A percentile compares a stretch with the other conserved stretches of the same genome.
phyloP scores from a whole-genome alignment of 192 early-diverging fungal genomes.

The Coemansia sp. region DNA sequence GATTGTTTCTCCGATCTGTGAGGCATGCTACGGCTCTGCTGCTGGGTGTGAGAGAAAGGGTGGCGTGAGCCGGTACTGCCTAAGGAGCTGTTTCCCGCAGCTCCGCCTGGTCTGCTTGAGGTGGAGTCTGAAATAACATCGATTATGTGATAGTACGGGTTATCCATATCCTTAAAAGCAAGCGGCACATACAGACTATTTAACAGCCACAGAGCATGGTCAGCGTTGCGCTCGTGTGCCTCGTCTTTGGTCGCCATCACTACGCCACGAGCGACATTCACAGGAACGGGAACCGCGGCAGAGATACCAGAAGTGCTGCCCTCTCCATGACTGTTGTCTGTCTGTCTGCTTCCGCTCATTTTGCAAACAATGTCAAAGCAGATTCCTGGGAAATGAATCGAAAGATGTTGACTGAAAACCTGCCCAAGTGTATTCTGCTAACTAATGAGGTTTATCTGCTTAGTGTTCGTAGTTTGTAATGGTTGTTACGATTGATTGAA shows the following conservation, averaged over 20 bases:
- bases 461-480: background rate
- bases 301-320: background rate
- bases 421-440: background rate
- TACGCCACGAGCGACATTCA: slow-evolving; percentile 30
- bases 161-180: slow-evolving; percentile 39
- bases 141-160: slow-evolving; percentile 29
- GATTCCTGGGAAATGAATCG: background rate
- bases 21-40: slow-evolving; percentile 15
- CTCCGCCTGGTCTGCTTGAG: background rate
- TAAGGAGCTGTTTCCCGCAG: background rate
- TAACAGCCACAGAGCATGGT: slow-evolving; percentile 51
- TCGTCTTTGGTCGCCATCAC: slow-evolving; percentile 28
- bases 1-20: slow-evolving; percentile 20
- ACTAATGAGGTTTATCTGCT: background rate
- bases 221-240: slow-evolving; percentile 33
- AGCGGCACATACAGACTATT: slow-evolving; percentile 48
- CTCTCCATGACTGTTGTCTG: slow-evolving; percentile 12
- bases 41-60: slow-evolving; percentile 6
- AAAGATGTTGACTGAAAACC: background rate
- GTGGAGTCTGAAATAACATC: slow-evolving; percentile 25
- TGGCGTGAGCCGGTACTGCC: slow-evolving; percentile 15
- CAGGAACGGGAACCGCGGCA: background rate
- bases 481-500: background rate
- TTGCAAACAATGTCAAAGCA: background rate
- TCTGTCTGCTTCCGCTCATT: slow-evolving; percentile 22